Evolutionary conservation across 179 eudicot species (phyloP), one percentile per base, ranked within the genome.

Genomic region (Drosera spatulata): DNA sequence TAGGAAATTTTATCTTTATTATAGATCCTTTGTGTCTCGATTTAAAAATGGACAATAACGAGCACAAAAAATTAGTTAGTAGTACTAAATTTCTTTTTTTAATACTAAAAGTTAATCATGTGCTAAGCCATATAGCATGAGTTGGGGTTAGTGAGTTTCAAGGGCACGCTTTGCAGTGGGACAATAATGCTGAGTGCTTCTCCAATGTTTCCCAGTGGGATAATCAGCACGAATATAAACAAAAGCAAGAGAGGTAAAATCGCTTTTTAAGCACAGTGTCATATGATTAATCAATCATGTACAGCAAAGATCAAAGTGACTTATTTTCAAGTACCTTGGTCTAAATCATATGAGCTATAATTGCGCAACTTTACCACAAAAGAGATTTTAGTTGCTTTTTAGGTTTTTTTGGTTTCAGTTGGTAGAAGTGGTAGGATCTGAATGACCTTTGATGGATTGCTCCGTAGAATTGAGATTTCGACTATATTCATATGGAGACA

Each of bases 101-200:
- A 22, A 1, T 22, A 22, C 33, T 22, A 74, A 74, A 71, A 74
- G 71, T 71, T 64, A 73, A 79, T 66, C 95, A 86, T 80, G 95
- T 86, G 95, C 82, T 66, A 70, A 75, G 84, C 95, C 84, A 41
- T 78, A 77, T 63, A 71, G 62, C 38, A 44, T 56, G 56, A 60
- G 73, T 64, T 73, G 42, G 70, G 66, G 38, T 47, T 10, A 73
- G 82, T 56, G 84, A 72, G 50, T 81, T 70, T 78, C 91, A 77
- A 83, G 82, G 74, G 91, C 96, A 88, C 96, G 96, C 96, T 61
- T 82, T 85, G 85, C 83, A 70, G 82, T 88, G 95, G 78, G 82
- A 80, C 85, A 68, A 83, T 61, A 54, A 40, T 37, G 45, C 58
- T 12, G 63, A 10, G 9, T 53, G 7, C 7, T 53, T 4, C 39